phyloP scores from a whole-genome alignment of 805 yeast genomes.

The Candida easanensis region DNA sequence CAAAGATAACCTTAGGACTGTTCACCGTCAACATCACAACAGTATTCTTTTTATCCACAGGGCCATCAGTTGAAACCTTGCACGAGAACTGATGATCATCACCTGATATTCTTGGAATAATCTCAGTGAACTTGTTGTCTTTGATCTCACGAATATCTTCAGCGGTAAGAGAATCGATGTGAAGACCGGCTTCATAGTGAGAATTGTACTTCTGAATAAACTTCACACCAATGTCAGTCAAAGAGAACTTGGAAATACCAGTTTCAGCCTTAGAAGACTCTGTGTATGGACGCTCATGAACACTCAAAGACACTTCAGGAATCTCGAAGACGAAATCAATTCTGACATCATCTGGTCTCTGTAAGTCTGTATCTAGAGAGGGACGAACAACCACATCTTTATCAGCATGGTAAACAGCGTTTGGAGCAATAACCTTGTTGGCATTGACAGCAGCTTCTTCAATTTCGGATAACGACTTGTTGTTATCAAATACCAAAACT shows the following conservation, averaged over 20 bases:
- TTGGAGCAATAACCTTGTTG: conserved; percentile 44
- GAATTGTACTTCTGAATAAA: conserved; percentile 53
- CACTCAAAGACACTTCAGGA: conserved; percentile 61
- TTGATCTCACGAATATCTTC: conserved; percentile 64
- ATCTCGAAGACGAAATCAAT: conserved; percentile 52
- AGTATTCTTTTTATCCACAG: conserved; percentile 37
- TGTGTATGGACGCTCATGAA: conserved; percentile 54
- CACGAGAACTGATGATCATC: conserved; percentile 72
- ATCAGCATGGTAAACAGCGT: conserved; percentile 26
- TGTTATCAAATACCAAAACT: conserved; percentile 48
- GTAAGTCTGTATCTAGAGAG: conserved; percentile 21
- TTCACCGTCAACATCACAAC: conserved; percentile 64
- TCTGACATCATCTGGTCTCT: conserved; percentile 26
- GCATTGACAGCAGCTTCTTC: conserved; percentile 66
- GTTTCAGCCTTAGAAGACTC: conserved; percentile 36
- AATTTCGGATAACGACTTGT: conserved; percentile 45
- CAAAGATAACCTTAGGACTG: conserved; percentile 76
- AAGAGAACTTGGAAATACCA: conserved; percentile 53
- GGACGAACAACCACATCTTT: conserved; percentile 17
- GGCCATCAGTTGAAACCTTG: conserved; percentile 42
- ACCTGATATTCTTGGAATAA: conserved; percentile 67
- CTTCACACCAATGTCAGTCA: conserved; percentile 54
- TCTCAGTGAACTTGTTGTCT: conserved; percentile 71
- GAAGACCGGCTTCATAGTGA: conserved; percentile 56
- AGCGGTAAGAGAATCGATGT: conserved; percentile 70